These are phyloP conservation scores for Pythium biforme DNA, from an alignment of 352 stramenopile species.

Conservation along the genomic window DNA sequence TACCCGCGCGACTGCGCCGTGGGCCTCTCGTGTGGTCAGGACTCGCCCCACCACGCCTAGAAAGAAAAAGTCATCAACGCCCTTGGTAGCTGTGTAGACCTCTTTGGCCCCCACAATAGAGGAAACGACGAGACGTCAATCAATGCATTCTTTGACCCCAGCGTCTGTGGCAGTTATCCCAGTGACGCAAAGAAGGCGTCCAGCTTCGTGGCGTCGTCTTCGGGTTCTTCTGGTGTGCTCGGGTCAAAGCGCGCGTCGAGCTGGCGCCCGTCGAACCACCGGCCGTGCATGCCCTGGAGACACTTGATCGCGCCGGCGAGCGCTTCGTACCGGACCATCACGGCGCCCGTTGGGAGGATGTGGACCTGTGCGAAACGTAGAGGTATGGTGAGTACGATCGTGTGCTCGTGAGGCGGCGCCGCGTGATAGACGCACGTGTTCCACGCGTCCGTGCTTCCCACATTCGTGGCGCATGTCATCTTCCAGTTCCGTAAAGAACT, in stretches of 20 bases:
- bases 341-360: conserved; percentile 57
- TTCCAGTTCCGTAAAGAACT: conserved; percentile 75
- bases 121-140: not conserved
- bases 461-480: conserved; percentile 77
- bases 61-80: not conserved
- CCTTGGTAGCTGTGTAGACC: no score
- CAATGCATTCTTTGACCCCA: not conserved
- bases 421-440: conserved; percentile 32
- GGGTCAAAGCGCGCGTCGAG: conserved; percentile 65
- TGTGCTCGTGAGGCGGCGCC: not conserved
- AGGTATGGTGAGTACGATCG: no score
- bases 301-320: conserved; percentile 64
- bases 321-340: conserved; percentile 58
- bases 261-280: conserved; percentile 77
- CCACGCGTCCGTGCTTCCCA: conserved; percentile 59
- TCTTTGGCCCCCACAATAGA: not conserved
- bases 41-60: conserved; percentile 54
- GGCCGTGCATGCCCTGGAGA: conserved; percentile 69
- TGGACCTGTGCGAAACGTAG: conserved; percentile 44
- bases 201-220: conserved; percentile 67
- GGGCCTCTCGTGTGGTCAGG: conserved; percentile 73
- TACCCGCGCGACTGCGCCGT: conserved; percentile 74
- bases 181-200: conserved; percentile 79
- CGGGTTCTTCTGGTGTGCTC: conserved; percentile 47
- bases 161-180: not conserved